Percentiles rank a stretch among this genome's conserved stretches.
Evolutionary conservation across 2,329 filamentous ascomycete genomes (phyloP).

Genomic region (Grosmannia serpens): DNA sequence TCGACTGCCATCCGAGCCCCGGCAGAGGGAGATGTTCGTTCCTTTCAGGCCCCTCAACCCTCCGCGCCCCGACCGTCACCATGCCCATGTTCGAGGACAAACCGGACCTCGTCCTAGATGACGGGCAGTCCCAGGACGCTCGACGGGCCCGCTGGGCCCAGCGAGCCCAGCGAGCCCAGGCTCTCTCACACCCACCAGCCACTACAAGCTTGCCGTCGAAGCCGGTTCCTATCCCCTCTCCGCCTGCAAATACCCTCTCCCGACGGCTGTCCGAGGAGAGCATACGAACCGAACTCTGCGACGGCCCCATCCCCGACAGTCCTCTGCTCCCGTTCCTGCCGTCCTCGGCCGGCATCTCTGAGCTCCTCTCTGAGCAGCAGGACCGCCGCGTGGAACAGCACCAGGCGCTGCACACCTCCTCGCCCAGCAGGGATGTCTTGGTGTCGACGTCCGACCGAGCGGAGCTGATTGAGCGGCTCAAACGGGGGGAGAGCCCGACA

Average conservation of each 20-base stretch:
- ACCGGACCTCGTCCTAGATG: conserved; percentile 22
- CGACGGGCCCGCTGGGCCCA: not conserved
- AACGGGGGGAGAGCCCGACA: conserved; percentile 63
- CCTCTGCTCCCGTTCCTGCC: conserved; percentile 13
- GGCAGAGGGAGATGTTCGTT: not conserved
- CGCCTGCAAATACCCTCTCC: conserved; percentile 8
- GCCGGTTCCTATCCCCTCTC: conserved; percentile 14
- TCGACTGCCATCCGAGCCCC: not conserved
- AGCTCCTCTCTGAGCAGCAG: no score
- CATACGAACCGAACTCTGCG: conserved; percentile 48
- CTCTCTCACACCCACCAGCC: not conserved
- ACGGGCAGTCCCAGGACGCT: conserved; percentile 6
- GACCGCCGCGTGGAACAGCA: no score
- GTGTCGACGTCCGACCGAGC: conserved; percentile 49
- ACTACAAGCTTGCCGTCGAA: conserved; percentile 4
- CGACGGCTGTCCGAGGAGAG: conserved; percentile 46
- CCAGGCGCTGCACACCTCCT: conserved; percentile 2
- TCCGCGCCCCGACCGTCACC: not conserved
- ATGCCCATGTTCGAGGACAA: conserved; percentile 52
- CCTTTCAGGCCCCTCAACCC: not conserved
- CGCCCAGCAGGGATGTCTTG: conserved; percentile 19
- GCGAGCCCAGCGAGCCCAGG: not conserved
- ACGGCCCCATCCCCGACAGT: conserved; percentile 40
- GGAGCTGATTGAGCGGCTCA: conserved; percentile 74
- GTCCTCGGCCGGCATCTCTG: not conserved